Conservation (phyloP, 1,284 basidiomycete species). For the Boletellus dicymbophilus region DNA sequence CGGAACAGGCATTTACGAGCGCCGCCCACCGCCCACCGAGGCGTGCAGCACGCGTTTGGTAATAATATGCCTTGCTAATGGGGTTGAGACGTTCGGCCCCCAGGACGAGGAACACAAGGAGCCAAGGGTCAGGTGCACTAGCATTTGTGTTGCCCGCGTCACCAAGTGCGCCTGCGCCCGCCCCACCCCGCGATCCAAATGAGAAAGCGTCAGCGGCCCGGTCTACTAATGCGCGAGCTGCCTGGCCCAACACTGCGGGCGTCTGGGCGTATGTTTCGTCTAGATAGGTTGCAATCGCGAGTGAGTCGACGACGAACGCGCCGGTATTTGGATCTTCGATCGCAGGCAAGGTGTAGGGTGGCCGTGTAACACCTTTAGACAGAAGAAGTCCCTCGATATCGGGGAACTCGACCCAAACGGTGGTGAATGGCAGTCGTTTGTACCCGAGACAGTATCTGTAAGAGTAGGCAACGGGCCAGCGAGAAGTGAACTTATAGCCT, state of each 20-base stretch:
- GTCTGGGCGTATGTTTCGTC: slow-evolving; percentile 44
- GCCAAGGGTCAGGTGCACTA: background rate
- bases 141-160: background rate
- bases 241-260: slow-evolving; percentile 18
- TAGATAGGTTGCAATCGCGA: slow-evolving; percentile 42
- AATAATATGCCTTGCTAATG: slow-evolving; percentile 22
- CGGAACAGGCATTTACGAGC: slow-evolving; percentile 8
- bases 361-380: slow-evolving; percentile 29
- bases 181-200: slow-evolving; percentile 1
- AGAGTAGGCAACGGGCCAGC: too few species aligned
- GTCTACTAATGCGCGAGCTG: slow-evolving; percentile 1
- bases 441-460: slow-evolving; percentile 42
- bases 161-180: background rate
- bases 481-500: background rate
- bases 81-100: slow-evolving; percentile 20
- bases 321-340: slow-evolving; percentile 34
- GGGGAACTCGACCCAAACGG: slow-evolving; percentile 41
- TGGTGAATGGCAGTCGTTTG: slow-evolving; percentile 43
- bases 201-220: slow-evolving; percentile 1
- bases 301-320: slow-evolving; percentile 35
- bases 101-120: slow-evolving; percentile 18
- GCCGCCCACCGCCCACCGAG: slow-evolving; percentile 20
- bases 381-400: slow-evolving; percentile 38
- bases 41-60: slow-evolving; percentile 9
- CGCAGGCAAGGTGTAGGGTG: slow-evolving; percentile 39